Evolutionary conservation across 352 stramenopile species (phyloP).

Genomic region (Phytophthora ohioensis): DNA sequence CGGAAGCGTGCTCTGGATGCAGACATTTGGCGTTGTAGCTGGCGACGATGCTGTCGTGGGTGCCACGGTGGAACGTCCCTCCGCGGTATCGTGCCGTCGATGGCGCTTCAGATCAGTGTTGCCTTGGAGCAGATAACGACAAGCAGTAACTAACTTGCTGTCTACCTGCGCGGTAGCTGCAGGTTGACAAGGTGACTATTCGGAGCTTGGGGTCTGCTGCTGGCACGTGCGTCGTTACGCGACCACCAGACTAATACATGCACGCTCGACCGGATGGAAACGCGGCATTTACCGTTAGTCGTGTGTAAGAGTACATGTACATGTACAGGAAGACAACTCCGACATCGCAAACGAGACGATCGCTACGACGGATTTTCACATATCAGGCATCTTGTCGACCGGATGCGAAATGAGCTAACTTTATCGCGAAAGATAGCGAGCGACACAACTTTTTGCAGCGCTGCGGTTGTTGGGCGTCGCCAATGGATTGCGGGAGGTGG

Average conservation of each 20-base stretch:
- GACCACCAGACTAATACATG: neutral
- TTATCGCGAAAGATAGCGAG: too few species aligned
- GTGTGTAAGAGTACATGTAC: neutral
- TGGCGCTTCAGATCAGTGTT: neutral
- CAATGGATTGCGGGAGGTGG: too few species aligned
- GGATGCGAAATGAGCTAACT: too few species aligned
- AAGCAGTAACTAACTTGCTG: neutral
- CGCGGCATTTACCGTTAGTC: neutral
- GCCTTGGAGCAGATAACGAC: neutral
- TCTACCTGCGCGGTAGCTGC: too few species aligned
- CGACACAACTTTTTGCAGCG: too few species aligned
- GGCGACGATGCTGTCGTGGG: neutral
- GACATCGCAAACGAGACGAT: too few species aligned
- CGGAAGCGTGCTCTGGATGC: neutral
- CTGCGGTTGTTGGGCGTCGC: neutral
- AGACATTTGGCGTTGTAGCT: constrained; percentile 17
- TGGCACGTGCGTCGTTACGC: neutral
- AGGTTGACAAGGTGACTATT: too few species aligned
- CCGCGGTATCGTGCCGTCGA: constrained; percentile 5
- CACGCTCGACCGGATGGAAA: constrained; percentile 1
- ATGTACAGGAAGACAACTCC: too few species aligned
- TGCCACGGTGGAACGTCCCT: neutral
- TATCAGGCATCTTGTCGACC: too few species aligned
- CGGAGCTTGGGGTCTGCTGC: too few species aligned
- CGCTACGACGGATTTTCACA: neutral